These are phyloP conservation scores for Calycina marina DNA, from an alignment of 2,329 filamentous ascomycete species.

Conservation along the genomic window DNA sequence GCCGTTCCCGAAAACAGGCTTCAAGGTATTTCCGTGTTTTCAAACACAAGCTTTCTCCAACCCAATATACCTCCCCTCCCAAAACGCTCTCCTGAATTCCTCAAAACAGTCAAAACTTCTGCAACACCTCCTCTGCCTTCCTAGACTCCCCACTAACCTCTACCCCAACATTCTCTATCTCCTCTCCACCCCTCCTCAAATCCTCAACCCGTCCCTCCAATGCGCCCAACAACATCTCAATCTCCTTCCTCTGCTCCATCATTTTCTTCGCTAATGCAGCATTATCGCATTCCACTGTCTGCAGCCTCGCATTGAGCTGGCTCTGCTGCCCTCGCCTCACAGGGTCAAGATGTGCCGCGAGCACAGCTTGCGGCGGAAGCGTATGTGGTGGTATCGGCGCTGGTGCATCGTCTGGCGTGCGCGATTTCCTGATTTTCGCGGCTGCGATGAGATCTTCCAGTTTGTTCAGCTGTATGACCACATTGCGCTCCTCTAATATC, in stretches of 20 bases:
- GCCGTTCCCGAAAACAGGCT: too few relatives aligned
- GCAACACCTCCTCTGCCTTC: constrained; percentile 11
- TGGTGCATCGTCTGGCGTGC: background rate
- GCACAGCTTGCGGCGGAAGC: constrained; percentile 35
- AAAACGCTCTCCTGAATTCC: constrained; percentile 1
- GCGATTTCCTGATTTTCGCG: constrained; percentile 23
- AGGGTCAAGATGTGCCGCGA: constrained; percentile 39
- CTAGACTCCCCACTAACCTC: constrained; percentile 9
- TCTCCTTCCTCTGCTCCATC: constrained; percentile 37
- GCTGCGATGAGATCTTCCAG: constrained; percentile 40
- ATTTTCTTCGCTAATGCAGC: constrained; percentile 36
- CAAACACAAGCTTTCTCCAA: too few relatives aligned
- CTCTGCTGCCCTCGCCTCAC: constrained; percentile 37
- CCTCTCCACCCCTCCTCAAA: constrained; percentile 32
- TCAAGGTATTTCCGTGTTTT: too few relatives aligned
- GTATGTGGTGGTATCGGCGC: constrained; percentile 30
- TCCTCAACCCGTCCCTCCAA: constrained; percentile 40
- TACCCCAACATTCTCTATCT: constrained; percentile 9
- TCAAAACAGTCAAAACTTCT: constrained; percentile 2
- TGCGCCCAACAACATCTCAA: constrained; percentile 32
- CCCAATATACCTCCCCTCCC: too few relatives aligned
- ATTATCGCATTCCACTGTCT: constrained; percentile 42
- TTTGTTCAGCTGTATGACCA: constrained; percentile 43
- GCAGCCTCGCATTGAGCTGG: constrained; percentile 40
- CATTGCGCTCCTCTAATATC: constrained; percentile 35